These are phyloP conservation scores for Selaginella moellendorffii DNA, from an alignment of 75 land plant genomes.

Conservation along the genomic window DNA sequence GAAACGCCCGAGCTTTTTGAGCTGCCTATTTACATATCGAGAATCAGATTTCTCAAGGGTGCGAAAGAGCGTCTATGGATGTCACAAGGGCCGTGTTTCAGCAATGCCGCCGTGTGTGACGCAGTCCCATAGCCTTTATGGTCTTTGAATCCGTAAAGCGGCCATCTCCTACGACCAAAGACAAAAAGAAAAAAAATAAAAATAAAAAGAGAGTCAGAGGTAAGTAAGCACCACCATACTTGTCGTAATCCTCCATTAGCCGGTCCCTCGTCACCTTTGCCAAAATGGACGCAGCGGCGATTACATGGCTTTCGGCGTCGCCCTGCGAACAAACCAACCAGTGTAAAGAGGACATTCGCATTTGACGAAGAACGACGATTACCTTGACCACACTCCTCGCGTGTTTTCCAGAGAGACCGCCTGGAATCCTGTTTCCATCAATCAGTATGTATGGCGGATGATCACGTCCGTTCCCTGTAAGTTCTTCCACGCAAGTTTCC, in stretches of 20 bases:
- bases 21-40: too few species aligned
- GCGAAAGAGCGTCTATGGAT: slow-evolving; percentile 26
- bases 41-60: slow-evolving; percentile 13
- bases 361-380: not conserved
- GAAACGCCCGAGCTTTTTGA: not conserved
- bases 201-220: not conserved
- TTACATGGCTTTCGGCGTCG: slow-evolving; percentile 21
- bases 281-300: slow-evolving; percentile 22
- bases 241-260: slow-evolving; percentile 21
- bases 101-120: slow-evolving; percentile 18
- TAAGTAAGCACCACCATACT: slow-evolving; percentile 9
- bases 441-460: slow-evolving; percentile 21
- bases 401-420: slow-evolving; percentile 13
- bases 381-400: slow-evolving; percentile 23
- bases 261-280: slow-evolving; percentile 26
- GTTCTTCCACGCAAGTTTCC: slow-evolving; percentile 15
- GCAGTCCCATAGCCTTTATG: slow-evolving; percentile 28
- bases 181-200: not conserved
- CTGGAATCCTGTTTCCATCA: slow-evolving; percentile 24
- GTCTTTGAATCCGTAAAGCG: slow-evolving; percentile 23
- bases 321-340: slow-evolving; percentile 16
- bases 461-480: slow-evolving; percentile 2
- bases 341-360: too few species aligned
- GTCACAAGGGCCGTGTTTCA: slow-evolving; percentile 25
- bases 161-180: slow-evolving; percentile 16